Percentiles rank a stretch among this genome's conserved stretches.
Conservation (phyloP, 805 yeast species). For the Ogataea pilisensis region DNA sequence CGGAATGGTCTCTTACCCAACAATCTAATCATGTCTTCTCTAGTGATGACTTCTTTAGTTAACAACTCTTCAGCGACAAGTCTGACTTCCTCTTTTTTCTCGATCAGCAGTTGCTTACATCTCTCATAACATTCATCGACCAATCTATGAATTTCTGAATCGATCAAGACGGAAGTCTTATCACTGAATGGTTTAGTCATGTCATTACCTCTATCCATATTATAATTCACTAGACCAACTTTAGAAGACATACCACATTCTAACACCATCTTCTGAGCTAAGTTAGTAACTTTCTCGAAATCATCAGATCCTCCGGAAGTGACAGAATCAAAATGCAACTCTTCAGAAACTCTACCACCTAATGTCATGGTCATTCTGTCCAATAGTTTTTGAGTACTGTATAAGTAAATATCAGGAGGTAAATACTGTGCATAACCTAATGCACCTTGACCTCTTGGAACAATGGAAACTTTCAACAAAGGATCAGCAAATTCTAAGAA, state of each 20-base stretch:
- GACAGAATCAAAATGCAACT: conserved; percentile 78
- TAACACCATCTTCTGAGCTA: conserved; percentile 88
- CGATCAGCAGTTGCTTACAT: conserved; percentile 52
- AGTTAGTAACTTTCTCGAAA: conserved; percentile 82
- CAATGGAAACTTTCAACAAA: conserved; percentile 84
- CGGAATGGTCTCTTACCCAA: conserved; percentile 77
- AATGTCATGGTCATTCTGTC: conserved; percentile 93
- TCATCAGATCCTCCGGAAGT: conserved; percentile 93
- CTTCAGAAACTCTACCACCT: conserved; percentile 92
- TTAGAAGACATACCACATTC: conserved; percentile 83
- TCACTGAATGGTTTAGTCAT: conserved; percentile 68
- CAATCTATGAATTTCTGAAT: conserved; percentile 62
- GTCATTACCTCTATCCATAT: conserved; percentile 46
- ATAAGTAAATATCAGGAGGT: conserved; percentile 82
- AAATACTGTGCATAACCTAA: conserved; percentile 94
- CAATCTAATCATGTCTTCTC: conserved; percentile 74
- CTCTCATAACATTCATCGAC: conserved; percentile 60
- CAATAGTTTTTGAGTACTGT: conserved; percentile 67
- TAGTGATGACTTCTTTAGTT: conserved; percentile 70
- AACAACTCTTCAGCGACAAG: conserved; percentile 71
- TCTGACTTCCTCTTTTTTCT: conserved; percentile 57
- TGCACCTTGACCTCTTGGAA: conserved; percentile 93
- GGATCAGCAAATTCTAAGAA: conserved; percentile 85
- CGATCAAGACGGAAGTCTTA: conserved; percentile 63
- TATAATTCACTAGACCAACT: conserved; percentile 58